Percentiles rank a stretch among this genome's conserved stretches.
Conservation (phyloP, 2,329 filamentous ascomycete genomes). For the Pezicula radicicola region DNA sequence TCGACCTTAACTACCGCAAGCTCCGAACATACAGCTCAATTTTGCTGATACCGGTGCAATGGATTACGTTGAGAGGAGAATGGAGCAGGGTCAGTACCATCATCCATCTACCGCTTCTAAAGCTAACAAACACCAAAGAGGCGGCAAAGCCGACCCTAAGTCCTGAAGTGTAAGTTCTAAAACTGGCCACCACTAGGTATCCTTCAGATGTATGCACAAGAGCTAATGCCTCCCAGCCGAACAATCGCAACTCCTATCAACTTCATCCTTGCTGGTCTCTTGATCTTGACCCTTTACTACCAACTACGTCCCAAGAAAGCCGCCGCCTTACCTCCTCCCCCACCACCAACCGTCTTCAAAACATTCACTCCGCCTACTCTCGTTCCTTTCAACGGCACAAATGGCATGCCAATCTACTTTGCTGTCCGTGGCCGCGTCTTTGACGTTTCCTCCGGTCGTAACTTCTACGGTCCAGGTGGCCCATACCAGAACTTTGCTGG, state of each 20-base stretch:
- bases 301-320: constrained; percentile 48
- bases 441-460: constrained; percentile 80
- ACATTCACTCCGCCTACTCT: constrained; percentile 77
- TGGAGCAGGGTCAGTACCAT: constrained; percentile 22
- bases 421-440: constrained; percentile 91
- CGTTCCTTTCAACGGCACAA: constrained; percentile 78
- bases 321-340: constrained; percentile 45
- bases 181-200: background rate
- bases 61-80: constrained; percentile 32
- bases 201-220: background rate
- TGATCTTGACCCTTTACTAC: constrained; percentile 57
- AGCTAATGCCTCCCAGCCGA: constrained; percentile 11
- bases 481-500: constrained; percentile 97
- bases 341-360: constrained; percentile 59
- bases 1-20: background rate
- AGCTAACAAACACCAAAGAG: constrained; percentile 13
- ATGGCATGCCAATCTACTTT: constrained; percentile 76
- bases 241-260: constrained; percentile 59
- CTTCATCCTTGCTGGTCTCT: constrained; percentile 52
- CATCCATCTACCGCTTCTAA: background rate
- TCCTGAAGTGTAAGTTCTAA: constrained; percentile 26
- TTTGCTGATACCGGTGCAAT: constrained; percentile 10
- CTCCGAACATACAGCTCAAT: background rate
- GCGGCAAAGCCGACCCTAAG: constrained; percentile 21
- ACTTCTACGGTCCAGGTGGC: constrained; percentile 95